Percentiles rank a stretch among this genome's conserved stretches.
phyloP scores from a whole-genome alignment of 805 yeast species.

The Lachancea fermentati region DNA sequence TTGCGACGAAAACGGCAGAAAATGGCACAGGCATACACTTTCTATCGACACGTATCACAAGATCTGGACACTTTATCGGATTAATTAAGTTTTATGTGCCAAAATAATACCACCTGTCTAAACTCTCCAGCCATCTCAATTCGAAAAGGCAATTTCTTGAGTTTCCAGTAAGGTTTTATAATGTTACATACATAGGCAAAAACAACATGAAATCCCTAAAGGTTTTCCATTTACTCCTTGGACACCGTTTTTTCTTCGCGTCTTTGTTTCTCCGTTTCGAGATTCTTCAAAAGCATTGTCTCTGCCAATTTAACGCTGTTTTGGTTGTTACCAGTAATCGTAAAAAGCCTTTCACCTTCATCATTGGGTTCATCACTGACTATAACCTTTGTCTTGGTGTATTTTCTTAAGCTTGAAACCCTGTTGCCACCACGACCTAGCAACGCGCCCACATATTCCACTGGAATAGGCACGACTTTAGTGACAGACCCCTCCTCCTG shows the following conservation, averaged over 20 bases:
- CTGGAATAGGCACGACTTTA: conserved; percentile 56
- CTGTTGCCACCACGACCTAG: conserved; percentile 83
- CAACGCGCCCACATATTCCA: conserved; percentile 81
- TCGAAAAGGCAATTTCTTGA: too few species aligned
- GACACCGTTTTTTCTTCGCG: conserved; percentile 28
- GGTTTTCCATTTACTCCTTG: not conserved
- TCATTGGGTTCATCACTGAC: conserved; percentile 67
- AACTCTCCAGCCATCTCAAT: not conserved
- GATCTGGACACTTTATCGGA: not conserved
- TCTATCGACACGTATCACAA: not conserved
- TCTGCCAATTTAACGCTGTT: conserved; percentile 53
- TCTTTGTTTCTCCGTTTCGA: conserved; percentile 54
- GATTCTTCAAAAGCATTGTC: conserved; percentile 48
- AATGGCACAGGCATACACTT: too few species aligned
- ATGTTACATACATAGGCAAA: conserved; percentile 4
- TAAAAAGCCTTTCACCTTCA: conserved; percentile 60
- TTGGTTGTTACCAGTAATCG: conserved; percentile 51
- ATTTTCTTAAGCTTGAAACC: conserved; percentile 78
- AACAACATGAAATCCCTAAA: not conserved
- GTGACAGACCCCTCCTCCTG: conserved; percentile 11
- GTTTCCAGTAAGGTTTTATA: not conserved
- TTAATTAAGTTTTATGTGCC: not conserved
- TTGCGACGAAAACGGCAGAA: too few species aligned
- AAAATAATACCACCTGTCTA: not conserved
- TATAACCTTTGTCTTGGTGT: conserved; percentile 71